Evolutionary conservation across 768 basidiomycete species (phyloP).

Genomic region (Cyclocybe cylindracea): DNA sequence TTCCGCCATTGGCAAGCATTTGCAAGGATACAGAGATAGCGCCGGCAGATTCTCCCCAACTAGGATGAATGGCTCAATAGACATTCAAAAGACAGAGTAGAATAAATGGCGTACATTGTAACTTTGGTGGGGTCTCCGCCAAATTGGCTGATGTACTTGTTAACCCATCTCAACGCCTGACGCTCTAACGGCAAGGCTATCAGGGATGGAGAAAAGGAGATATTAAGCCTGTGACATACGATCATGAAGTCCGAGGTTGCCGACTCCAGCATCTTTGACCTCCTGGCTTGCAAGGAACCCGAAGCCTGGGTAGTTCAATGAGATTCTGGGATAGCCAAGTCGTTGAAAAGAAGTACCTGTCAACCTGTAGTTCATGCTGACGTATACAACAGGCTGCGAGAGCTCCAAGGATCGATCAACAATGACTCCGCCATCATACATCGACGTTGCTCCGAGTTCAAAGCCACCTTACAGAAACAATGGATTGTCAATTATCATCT

Average conservation of each 20-base stretch:
- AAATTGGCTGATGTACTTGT: conserved; percentile 62
- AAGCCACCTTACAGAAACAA: conserved; percentile 36
- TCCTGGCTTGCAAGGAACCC: conserved; percentile 56
- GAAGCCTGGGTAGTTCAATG: conserved; percentile 31
- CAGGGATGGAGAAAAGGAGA: background rate
- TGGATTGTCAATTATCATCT: background rate
- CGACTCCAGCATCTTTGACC: conserved; percentile 50
- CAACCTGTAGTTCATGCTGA: conserved; percentile 56
- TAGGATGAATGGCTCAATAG: conserved; percentile 5
- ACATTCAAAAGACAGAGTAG: background rate
- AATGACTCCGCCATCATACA: conserved; percentile 45
- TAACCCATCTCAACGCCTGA: conserved; percentile 62
- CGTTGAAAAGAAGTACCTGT: background rate
- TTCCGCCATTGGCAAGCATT: conserved; percentile 47
- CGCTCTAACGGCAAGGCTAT: conserved; percentile 39
- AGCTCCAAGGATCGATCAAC: conserved; percentile 46
- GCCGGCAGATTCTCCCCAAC: conserved; percentile 48
- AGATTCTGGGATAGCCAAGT: conserved; percentile 9
- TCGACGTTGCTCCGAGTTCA: conserved; percentile 37
- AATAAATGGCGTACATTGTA: conserved; percentile 43
- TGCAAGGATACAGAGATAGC: conserved; percentile 55
- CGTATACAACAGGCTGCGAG: conserved; percentile 47
- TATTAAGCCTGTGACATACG: conserved; percentile 35
- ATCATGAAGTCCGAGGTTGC: conserved; percentile 70
- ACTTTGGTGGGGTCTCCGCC: conserved; percentile 67